A percentile compares a stretch with the other conserved stretches of the same genome.
These are phyloP conservation scores for Fusarium sambucinum DNA, from an alignment of 2,329 filamentous ascomycete genomes.

Conservation along the genomic window DNA sequence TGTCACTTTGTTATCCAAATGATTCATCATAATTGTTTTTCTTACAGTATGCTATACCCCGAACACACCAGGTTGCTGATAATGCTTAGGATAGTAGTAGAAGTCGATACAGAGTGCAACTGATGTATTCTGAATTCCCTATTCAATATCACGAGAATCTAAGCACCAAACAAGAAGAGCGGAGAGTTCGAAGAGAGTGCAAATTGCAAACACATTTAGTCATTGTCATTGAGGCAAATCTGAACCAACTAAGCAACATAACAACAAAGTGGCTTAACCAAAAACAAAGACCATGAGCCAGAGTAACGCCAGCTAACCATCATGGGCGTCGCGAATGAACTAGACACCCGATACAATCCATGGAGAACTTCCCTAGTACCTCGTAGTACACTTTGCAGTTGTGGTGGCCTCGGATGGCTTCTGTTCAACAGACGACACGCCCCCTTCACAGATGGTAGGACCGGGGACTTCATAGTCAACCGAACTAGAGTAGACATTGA, in stretches of 20 bases:
- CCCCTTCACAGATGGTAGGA: constrained; percentile 47
- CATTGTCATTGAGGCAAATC: not conserved
- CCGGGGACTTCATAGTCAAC: constrained; percentile 52
- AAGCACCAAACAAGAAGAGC: not conserved
- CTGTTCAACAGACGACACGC: constrained; percentile 46
- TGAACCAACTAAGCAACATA: not conserved
- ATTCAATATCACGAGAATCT: too few species aligned
- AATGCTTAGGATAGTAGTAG: not conserved
- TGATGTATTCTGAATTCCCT: too few species aligned
- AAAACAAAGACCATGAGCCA: not conserved
- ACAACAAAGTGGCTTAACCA: too few species aligned
- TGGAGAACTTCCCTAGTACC: constrained; percentile 8
- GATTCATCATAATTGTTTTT: not conserved
- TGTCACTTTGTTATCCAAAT: not conserved
- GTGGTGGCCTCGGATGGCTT: constrained; percentile 43
- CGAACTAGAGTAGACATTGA: constrained; percentile 51
- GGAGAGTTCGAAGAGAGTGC: accelerated
- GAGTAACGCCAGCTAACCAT: not conserved
- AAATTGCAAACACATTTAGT: not conserved
- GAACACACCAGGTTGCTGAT: not conserved
- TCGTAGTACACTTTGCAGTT: constrained; percentile 42
- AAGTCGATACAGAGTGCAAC: too few species aligned
- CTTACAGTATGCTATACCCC: too few species aligned
- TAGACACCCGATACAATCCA: not conserved
- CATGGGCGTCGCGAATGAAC: not conserved